Percentiles rank a stretch among this genome's conserved stretches.
phyloP scores from a whole-genome alignment of 495 filamentous ascomycete species.

The Penicillium pancosmium region DNA sequence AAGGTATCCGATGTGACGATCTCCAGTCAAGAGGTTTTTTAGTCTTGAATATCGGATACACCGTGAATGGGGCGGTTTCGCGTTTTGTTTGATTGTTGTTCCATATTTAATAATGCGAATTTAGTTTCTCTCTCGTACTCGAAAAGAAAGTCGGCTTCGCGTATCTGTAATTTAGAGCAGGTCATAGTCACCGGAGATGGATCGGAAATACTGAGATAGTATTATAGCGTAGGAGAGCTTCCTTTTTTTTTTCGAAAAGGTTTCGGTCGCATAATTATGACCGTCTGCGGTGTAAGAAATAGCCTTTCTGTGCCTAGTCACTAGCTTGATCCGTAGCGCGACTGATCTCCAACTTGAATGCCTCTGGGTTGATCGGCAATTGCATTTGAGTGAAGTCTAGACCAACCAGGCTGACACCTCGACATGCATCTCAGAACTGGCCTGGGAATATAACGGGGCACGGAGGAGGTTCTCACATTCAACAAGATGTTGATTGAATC shows the following conservation, averaged over 20 bases:
- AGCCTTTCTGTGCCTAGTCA: neutral
- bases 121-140: neutral
- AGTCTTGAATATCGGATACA: neutral
- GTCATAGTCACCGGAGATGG: too few species aligned
- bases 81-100: too few species aligned
- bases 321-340: neutral
- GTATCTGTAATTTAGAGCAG: too few species aligned
- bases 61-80: too few species aligned
- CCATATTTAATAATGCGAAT: too few species aligned
- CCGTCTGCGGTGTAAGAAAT: neutral
- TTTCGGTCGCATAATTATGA: neutral
- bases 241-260: neutral
- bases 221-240: too few species aligned
- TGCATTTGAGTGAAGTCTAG: neutral
- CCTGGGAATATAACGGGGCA: too few species aligned
- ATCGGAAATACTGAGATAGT: too few species aligned
- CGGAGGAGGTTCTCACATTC: too few species aligned
- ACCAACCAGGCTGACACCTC: neutral
- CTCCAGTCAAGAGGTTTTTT: neutral
- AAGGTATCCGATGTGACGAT: neutral
- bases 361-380: neutral
- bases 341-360: neutral
- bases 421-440: neutral
- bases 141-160: too few species aligned
- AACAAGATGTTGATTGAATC: too few species aligned